Conservation (phyloP, 768 basidiomycete species). For the Termitomyces sp. region DNA sequence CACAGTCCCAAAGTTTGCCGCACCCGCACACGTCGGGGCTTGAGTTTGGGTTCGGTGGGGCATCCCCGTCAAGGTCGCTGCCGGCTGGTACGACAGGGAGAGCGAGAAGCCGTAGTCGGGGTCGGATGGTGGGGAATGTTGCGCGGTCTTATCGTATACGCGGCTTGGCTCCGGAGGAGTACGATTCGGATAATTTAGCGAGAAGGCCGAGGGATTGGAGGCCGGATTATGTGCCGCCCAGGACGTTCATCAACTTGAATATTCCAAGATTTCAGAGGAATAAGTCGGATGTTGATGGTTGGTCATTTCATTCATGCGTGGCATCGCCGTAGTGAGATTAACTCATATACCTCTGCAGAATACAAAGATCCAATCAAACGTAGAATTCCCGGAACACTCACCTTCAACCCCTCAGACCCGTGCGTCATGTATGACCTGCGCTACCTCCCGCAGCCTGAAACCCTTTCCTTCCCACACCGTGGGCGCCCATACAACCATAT, state of each 20-base stretch:
- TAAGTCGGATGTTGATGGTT: too few species aligned
- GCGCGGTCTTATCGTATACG: not conserved
- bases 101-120: not conserved
- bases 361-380: not conserved
- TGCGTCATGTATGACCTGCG: not conserved
- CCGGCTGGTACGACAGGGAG: not conserved
- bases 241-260: too few species aligned
- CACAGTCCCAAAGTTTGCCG: too few species aligned
- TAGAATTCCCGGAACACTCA: not conserved
- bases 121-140: too few species aligned
- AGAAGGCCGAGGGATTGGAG: not conserved
- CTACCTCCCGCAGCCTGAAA: not conserved
- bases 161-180: not conserved
- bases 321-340: too few species aligned
- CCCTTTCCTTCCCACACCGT: not conserved
- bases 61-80: not conserved
- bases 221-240: too few species aligned
- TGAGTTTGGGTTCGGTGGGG: not conserved
- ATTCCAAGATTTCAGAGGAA: too few species aligned
- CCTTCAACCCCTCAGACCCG: not conserved
- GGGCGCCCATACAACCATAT: slow-evolving; percentile 25
- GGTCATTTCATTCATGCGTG: too few species aligned
- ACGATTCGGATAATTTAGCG: not conserved
- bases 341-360: not conserved
- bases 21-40: not conserved